Base-by-base conservation (phyloP, 1,139 yeast genomes). In the Pichia sp. region DNA sequence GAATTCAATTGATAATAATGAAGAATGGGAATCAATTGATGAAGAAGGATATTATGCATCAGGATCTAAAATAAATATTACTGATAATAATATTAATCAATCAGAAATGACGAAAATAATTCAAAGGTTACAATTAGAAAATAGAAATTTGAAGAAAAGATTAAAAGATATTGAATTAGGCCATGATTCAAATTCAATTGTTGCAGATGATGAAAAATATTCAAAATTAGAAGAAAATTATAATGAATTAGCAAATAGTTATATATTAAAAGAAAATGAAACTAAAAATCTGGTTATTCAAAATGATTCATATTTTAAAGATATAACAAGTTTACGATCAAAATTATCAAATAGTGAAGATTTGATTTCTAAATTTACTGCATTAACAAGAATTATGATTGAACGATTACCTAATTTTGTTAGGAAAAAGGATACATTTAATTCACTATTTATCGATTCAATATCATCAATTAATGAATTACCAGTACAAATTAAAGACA, bases 261-360 rank as follows among this genome's bases (percentile, higher is more conserved):
- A 47, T 39, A 10, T 39, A 25, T 8, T 46, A 10, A 30, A 50
- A 33, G 53, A 52, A 29, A 42, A 40, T 28, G 50, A 53, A 33
- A 45, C 44, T 4, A 49, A 51, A 36, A 49, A 53, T 38, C 32
- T 54, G 27, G 40, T 34, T 5, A 27, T 33, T 2, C 48, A 54
- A 41, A 54, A 53, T 42, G 44, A 46, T 10, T 28, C 45, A 3
- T 50, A 52, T 42, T 44, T 47, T 34, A 40, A 52, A 10, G 54
- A 56, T 34, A 39, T 52, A 4, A 43, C 51, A 6, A 42, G 33
- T 10, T 42, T 56, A n/a, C 41, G 45, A 25, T 35, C 38, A 5
- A 39, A 52, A 27, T 38, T 50, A 29, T 39, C 36, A 10, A 76
- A 43, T 29, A 42, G 32, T 7, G 43, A 48, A 32, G 44, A 48